Conservation (phyloP, 306 rosid genomes). For the Castanospermum australe region DNA sequence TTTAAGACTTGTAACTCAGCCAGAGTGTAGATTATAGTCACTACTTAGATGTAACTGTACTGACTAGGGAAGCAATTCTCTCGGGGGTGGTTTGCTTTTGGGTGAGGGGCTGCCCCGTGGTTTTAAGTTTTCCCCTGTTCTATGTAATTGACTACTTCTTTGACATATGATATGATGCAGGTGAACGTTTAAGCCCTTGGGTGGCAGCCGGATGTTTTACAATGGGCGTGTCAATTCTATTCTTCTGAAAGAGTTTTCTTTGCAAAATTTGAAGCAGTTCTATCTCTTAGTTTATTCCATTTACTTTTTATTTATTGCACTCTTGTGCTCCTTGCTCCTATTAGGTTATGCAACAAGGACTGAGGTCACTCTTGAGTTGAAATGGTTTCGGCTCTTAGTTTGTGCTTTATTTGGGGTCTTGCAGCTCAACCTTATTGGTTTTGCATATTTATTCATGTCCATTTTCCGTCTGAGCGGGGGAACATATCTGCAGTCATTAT, state of each 20-base stretch:
- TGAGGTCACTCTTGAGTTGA: constrained; percentile 1
- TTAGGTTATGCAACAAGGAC: background rate
- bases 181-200: constrained; percentile 76
- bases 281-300: background rate
- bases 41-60: background rate
- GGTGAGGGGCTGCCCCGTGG: background rate
- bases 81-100: background rate
- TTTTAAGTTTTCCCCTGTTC: background rate
- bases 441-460: background rate
- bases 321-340: background rate
- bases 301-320: background rate
- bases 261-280: constrained; percentile 2
- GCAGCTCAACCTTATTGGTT: background rate
- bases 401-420: background rate
- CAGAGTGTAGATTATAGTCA: background rate
- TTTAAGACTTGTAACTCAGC: background rate
- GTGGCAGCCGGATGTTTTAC: constrained; percentile 62
- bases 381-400: background rate
- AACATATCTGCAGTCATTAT: background rate
- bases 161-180: constrained; percentile 30
- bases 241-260: constrained; percentile 38
- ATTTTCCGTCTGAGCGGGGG: background rate
- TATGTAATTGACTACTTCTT: background rate
- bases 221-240: constrained; percentile 54
- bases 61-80: background rate